A percentile compares a stretch with the other conserved stretches of the same genome.
These are phyloP conservation scores for Rhizopogon roseolus DNA, from an alignment of 768 basidiomycete genomes.

Conservation along the genomic window DNA sequence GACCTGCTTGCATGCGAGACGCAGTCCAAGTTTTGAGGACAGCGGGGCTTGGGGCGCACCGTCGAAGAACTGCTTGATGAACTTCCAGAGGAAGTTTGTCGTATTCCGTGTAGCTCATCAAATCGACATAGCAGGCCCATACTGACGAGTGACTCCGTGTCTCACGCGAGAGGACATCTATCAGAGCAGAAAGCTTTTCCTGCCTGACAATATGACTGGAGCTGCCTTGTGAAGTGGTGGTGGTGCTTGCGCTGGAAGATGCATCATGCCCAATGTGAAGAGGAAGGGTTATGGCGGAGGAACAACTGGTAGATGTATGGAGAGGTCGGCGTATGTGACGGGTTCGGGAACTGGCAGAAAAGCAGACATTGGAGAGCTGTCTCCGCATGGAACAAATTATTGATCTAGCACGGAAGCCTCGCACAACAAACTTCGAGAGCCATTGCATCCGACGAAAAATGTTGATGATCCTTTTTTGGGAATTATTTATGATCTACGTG, in stretches of 20 bases:
- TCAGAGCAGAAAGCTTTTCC: constrained; percentile 24
- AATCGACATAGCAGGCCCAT: constrained; percentile 61
- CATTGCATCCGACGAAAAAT: no score
- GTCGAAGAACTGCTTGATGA: constrained; percentile 67
- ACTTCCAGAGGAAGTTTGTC: constrained; percentile 54
- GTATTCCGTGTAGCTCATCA: constrained; percentile 44
- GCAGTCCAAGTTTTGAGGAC: constrained; percentile 42
- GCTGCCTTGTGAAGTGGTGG: background rate
- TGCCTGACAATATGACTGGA: constrained; percentile 8
- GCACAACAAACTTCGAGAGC: no score
- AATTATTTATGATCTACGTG: no score
- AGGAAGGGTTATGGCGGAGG: background rate
- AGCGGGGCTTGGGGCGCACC: constrained; percentile 48
- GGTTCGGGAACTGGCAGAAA: background rate
- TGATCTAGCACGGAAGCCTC: background rate
- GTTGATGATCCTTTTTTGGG: no score
- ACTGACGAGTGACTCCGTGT: constrained; percentile 42
- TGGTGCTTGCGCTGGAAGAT: background rate
- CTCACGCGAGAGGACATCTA: constrained; percentile 23
- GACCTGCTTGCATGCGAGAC: constrained; percentile 34
- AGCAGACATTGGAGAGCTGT: constrained; percentile 1
- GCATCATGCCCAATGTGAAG: background rate
- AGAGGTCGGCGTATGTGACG: background rate
- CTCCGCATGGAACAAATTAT: background rate
- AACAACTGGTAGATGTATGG: background rate